These are phyloP conservation scores for Akanthomyces lecanii DNA, from an alignment of 2,329 filamentous ascomycete genomes.

Conservation along the genomic window DNA sequence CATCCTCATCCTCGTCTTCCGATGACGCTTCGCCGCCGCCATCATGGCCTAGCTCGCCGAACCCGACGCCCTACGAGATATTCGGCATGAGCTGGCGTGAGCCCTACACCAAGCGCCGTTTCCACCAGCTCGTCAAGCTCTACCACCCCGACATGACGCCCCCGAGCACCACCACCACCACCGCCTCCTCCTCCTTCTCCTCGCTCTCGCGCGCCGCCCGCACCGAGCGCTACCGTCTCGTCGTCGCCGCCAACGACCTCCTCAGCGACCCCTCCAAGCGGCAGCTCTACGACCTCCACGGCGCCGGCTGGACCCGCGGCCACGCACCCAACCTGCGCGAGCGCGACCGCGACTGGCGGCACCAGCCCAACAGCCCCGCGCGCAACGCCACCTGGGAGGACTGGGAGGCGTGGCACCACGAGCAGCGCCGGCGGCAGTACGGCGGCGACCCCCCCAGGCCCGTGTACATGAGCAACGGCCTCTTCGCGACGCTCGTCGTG, in stretches of 20 bases:
- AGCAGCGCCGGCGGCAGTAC: conserved; percentile 41
- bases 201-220: conserved; percentile 53
- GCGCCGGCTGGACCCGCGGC: conserved; percentile 72
- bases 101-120: conserved; percentile 76
- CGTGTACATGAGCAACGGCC: conserved; percentile 70
- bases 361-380: conserved; percentile 44
- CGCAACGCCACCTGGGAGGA: conserved; percentile 96
- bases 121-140: conserved; percentile 88
- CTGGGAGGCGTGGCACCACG: conserved; percentile 77
- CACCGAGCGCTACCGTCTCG: conserved; percentile 84
- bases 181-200: conserved; percentile 23
- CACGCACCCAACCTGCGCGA: conserved; percentile 41
- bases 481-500: conserved; percentile 68
- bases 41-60: conserved; percentile 43
- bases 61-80: conserved; percentile 87
- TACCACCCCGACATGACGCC: conserved; percentile 80
- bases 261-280: conserved; percentile 77
- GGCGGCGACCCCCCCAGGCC: conserved; percentile 48
- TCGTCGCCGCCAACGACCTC: conserved; percentile 83
- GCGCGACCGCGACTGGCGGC: conserved; percentile 46
- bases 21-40: conserved; percentile 20
- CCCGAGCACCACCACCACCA: conserved; percentile 13
- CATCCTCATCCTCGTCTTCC: not conserved
- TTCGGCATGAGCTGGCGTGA: conserved; percentile 57
- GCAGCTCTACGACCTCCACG: conserved; percentile 75